phyloP scores from a whole-genome alignment of 495 filamentous ascomycete genomes.

The Aspergillus carlsbadensis region DNA sequence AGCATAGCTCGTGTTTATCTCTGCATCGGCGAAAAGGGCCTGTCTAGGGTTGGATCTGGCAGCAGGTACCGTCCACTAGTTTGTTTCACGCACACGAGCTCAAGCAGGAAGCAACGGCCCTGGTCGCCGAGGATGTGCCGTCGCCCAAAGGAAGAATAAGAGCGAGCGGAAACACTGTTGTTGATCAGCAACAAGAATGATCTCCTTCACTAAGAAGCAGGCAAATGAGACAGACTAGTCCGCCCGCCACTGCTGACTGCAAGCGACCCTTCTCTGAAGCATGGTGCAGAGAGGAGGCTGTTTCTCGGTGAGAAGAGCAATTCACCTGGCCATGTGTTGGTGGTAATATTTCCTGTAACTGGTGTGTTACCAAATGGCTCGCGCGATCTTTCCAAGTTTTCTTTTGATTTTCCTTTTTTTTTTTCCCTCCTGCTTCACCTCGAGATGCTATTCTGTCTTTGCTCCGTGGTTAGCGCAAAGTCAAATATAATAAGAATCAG shows the following conservation, averaged over 20 bases:
- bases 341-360: background rate
- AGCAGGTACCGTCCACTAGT: slow-evolving; percentile 20
- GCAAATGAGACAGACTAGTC: background rate
- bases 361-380: background rate
- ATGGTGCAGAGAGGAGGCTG: background rate
- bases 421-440: background rate
- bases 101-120: background rate
- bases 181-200: slow-evolving; percentile 10
- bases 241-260: too few relatives aligned
- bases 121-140: slow-evolving; percentile 7
- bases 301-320: slow-evolving; percentile 7
- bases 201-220: background rate
- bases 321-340: slow-evolving; percentile 1
- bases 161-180: slow-evolving; percentile 2
- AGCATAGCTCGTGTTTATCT: slow-evolving; percentile 10
- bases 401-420: slow-evolving; percentile 5
- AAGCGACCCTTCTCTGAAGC: too few relatives aligned
- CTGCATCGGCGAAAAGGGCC: background rate
- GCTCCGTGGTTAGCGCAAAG: background rate
- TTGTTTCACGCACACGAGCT: slow-evolving; percentile 23
- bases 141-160: slow-evolving; percentile 4
- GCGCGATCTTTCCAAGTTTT: too few relatives aligned
- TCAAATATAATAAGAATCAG: background rate
- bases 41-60: slow-evolving; percentile 17
- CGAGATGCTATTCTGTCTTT: background rate